A percentile compares a stretch with the other conserved stretches of the same genome.
Evolutionary conservation across 1,139 yeast species (phyloP).

Genomic region (Geotrichum siamense): DNA sequence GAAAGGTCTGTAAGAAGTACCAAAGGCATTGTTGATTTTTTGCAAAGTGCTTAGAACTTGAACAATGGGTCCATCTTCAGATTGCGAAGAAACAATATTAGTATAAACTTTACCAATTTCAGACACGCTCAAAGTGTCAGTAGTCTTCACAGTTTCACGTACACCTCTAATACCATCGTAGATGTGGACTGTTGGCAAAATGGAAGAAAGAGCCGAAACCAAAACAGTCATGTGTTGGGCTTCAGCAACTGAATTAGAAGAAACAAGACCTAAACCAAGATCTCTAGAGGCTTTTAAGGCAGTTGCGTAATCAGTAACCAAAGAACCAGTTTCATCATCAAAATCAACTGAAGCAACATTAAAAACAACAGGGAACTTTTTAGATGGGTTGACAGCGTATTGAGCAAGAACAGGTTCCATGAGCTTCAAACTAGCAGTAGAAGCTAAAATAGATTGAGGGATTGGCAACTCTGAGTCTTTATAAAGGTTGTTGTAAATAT

Average conservation of each 20-base stretch:
- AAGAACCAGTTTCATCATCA: conserved; percentile 44
- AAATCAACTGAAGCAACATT: conserved; percentile 69
- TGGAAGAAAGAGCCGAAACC: conserved; percentile 57
- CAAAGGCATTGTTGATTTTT: conserved; percentile 45
- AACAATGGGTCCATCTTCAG: conserved; percentile 11
- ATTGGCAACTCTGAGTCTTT: conserved; percentile 19
- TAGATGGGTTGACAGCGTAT: conserved; percentile 32
- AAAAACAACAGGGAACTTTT: conserved; percentile 45
- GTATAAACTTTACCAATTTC: conserved; percentile 42
- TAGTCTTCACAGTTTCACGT: conserved; percentile 48
- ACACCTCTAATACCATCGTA: conserved; percentile 74
- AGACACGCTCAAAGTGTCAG: conserved; percentile 42
- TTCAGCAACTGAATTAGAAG: conserved; percentile 45
- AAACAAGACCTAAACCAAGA: conserved; percentile 62
- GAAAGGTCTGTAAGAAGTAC: conserved; percentile 56
- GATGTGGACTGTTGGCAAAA: conserved; percentile 57
- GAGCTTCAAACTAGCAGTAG: conserved; percentile 59
- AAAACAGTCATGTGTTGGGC: conserved; percentile 62
- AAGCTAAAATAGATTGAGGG: conserved; percentile 46
- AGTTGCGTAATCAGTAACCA: conserved; percentile 61
- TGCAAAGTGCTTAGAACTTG: conserved; percentile 15
- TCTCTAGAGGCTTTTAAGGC: conserved; percentile 58
- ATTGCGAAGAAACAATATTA: conserved; percentile 28
- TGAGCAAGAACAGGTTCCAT: conserved; percentile 52
- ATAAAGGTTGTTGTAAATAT: conserved; percentile 38